A percentile compares a stretch with the other conserved stretches of the same genome.
These are phyloP conservation scores for Rhizopus stolonifer DNA, from an alignment of 371 early-diverging fungal species.

Conservation along the genomic window DNA sequence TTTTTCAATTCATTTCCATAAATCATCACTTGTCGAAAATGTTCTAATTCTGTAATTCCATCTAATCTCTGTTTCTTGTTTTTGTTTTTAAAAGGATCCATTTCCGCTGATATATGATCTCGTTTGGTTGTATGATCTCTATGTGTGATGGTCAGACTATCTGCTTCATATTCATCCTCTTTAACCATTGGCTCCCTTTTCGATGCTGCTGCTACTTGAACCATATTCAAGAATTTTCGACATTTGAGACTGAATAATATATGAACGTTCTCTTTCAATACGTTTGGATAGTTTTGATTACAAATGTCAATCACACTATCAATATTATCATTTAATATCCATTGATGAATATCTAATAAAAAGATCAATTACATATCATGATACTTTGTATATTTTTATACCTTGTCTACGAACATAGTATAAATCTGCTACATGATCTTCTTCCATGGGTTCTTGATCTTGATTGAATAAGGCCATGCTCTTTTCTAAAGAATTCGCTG, in stretches of 20 bases:
- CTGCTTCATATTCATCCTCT: conserved; percentile 22
- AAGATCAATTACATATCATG: not conserved
- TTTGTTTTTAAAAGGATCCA: not conserved
- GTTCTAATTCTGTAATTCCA: not conserved
- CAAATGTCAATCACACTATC: conserved; percentile 66
- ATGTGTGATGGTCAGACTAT: conserved; percentile 10
- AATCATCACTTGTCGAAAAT: conserved; percentile 40
- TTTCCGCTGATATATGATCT: not conserved
- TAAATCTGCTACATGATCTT: conserved; percentile 6
- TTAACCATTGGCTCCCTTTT: not conserved
- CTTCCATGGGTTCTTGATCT: conserved; percentile 5
- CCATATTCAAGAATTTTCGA: conserved; percentile 83
- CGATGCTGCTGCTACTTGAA: conserved; percentile 32
- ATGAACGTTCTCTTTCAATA: conserved; percentile 58
- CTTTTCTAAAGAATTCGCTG: conserved; percentile 62
- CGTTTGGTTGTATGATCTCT: not conserved
- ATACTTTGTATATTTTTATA: not conserved
- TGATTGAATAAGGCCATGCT: not conserved
- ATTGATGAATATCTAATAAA: conserved; percentile 58
- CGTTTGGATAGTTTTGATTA: conserved; percentile 58
- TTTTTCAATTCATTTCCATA: conserved; percentile 69
- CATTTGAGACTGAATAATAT: conserved; percentile 76
- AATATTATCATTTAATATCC: conserved; percentile 69
- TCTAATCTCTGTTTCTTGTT: conserved; percentile 1
- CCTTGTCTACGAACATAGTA: conserved; percentile 5